These are phyloP conservation scores for Chaetomium olivaceum DNA, from an alignment of 2,329 filamentous ascomycete genomes.

Conservation along the genomic window DNA sequence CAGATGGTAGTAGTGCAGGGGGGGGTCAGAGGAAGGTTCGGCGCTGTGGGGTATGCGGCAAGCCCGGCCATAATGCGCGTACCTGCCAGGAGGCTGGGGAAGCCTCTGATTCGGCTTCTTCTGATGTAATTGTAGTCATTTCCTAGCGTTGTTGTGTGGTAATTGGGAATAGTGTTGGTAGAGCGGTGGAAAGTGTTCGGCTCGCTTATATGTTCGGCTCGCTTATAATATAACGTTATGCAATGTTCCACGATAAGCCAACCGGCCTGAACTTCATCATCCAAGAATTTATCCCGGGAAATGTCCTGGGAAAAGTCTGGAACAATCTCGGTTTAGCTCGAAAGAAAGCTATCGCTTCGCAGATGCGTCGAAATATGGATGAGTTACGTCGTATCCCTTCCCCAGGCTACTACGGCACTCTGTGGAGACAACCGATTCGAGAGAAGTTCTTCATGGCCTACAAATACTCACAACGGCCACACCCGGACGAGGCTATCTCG, in stretches of 20 bases:
- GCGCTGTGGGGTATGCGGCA: too few relatives aligned
- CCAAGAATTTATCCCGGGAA: conserved; percentile 10
- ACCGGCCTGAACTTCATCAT: not conserved
- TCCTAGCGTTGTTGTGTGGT: too few relatives aligned
- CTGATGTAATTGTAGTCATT: too few relatives aligned
- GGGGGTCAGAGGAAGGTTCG: too few relatives aligned
- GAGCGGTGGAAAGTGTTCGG: too few relatives aligned
- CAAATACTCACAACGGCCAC: not conserved
- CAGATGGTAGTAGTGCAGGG: too few relatives aligned
- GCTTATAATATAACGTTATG: too few relatives aligned
- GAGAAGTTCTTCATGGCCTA: not conserved
- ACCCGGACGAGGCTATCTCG: not conserved
- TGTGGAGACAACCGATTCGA: not conserved
- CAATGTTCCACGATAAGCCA: not conserved
- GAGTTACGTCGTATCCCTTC: conserved; percentile 13
- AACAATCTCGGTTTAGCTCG: not conserved
- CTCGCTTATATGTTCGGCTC: too few relatives aligned
- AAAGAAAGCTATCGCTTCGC: not conserved
- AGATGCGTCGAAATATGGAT: not conserved
- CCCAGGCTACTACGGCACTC: conserved; percentile 8
- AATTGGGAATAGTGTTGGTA: too few relatives aligned
- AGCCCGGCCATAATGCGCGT: too few relatives aligned
- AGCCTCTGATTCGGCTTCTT: too few relatives aligned
- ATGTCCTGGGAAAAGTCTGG: not conserved
- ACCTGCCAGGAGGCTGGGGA: too few relatives aligned